These are phyloP conservation scores for Penicillium digitatum DNA, from an alignment of 2,329 filamentous ascomycete genomes.

Conservation along the genomic window DNA sequence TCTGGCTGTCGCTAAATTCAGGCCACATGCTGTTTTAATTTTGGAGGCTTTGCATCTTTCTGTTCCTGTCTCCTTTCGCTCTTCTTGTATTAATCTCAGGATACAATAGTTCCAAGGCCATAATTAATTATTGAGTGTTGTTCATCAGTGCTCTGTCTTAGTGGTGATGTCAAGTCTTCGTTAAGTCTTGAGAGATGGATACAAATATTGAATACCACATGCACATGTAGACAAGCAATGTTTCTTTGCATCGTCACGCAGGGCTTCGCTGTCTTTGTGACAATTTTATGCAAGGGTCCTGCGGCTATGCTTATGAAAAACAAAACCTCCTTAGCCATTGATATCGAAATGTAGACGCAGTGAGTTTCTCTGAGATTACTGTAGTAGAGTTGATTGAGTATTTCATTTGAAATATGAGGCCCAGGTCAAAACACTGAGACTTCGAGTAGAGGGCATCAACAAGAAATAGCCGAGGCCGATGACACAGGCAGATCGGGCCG, in stretches of 20 bases:
- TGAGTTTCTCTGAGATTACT: background rate
- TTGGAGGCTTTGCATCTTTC: background rate
- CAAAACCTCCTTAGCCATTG: background rate
- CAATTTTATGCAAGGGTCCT: background rate
- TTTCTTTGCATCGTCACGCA: background rate
- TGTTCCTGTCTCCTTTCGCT: background rate
- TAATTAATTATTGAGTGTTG: background rate
- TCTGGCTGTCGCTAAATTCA: background rate
- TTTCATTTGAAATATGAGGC: background rate
- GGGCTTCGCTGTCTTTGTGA: background rate
- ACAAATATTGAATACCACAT: background rate
- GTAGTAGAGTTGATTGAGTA: no score
- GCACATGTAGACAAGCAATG: background rate
- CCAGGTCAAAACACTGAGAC: background rate
- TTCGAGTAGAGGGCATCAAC: background rate
- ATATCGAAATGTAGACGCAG: no score
- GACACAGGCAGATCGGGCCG: conserved; percentile 2
- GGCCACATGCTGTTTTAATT: background rate
- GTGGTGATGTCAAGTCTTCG: background rate
- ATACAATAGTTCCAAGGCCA: background rate
- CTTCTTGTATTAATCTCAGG: conserved; percentile 1
- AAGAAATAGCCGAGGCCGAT: background rate
- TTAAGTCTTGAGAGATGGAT: background rate
- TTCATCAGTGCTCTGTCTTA: background rate
- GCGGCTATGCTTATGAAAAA: background rate